Evolutionary conservation across 306 rosid genomes (phyloP).

Genomic region (Phaseolus lunatus): DNA sequence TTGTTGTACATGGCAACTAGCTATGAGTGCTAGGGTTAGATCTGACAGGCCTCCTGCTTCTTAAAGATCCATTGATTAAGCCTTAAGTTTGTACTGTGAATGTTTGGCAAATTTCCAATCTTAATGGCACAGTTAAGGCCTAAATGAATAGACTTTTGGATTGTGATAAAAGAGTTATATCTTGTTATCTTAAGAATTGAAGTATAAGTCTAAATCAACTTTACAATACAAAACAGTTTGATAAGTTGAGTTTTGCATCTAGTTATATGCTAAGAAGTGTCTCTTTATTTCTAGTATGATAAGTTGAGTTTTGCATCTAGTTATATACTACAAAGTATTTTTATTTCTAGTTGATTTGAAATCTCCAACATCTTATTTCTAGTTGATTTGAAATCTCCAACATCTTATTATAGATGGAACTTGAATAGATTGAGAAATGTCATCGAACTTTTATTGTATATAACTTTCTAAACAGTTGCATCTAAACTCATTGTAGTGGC

Average conservation of each 20-base stretch:
- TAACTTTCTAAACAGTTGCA: not conserved
- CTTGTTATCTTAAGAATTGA: too few species aligned
- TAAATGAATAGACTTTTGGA: conserved; percentile 15
- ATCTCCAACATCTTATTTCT: too few species aligned
- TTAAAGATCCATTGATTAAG: not conserved
- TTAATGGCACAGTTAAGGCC: conserved; percentile 7
- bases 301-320: too few species aligned
- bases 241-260: too few species aligned
- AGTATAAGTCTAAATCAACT: too few species aligned
- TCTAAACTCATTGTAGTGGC: not conserved
- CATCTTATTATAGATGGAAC: conserved; percentile 14
- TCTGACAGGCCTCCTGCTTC: not conserved
- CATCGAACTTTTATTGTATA: not conserved
- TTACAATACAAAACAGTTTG: too few species aligned
- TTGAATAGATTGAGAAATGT: conserved; percentile 14
- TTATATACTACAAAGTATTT: too few species aligned
- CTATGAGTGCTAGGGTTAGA: not conserved
- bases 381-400: too few species aligned
- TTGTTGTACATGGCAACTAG: conserved; percentile 2
- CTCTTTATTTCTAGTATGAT: too few species aligned
- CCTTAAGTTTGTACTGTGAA: not conserved
- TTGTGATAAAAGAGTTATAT: not conserved
- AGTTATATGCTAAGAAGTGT: too few species aligned
- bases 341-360: too few species aligned
- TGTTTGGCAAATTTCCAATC: not conserved